Evolutionary conservation across 2,329 filamentous ascomycete genomes (phyloP).

Genomic region (Chalaropsis thielavioides): DNA sequence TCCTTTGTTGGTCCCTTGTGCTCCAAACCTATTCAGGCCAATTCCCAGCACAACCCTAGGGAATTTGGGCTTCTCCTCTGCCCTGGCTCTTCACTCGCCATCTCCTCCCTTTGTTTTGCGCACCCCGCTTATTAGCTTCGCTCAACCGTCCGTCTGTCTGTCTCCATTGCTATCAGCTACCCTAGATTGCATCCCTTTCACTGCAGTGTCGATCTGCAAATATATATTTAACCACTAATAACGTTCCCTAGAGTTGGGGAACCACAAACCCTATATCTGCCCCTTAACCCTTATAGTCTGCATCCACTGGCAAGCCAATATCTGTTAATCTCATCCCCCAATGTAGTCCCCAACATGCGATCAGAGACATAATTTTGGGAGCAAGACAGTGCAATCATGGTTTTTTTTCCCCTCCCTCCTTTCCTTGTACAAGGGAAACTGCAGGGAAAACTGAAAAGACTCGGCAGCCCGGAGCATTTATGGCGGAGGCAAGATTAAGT

Average conservation of each 20-base stretch:
- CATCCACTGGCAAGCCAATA: not conserved
- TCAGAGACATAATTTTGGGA: not conserved
- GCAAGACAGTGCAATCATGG: not conserved
- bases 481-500: not conserved
- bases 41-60: not conserved
- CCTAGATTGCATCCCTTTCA: too few species aligned
- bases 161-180: too few species aligned
- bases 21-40: not conserved
- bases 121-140: too few species aligned
- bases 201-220: not conserved
- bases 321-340: not conserved
- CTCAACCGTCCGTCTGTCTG: not conserved
- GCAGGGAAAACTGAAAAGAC: not conserved
- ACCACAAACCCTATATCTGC: not conserved
- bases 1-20: not conserved
- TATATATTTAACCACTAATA: not conserved
- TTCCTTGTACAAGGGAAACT: not conserved
- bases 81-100: conserved; percentile 7
- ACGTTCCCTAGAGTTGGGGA: not conserved
- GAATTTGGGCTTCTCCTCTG: conserved; percentile 18
- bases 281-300: not conserved
- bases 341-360: too few species aligned
- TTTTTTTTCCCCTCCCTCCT: not conserved
- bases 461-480: not conserved
- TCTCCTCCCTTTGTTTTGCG: conserved; percentile 20